These are phyloP conservation scores for Cinchona pubescens DNA, from an alignment of 257 asterid species.

Conservation along the genomic window DNA sequence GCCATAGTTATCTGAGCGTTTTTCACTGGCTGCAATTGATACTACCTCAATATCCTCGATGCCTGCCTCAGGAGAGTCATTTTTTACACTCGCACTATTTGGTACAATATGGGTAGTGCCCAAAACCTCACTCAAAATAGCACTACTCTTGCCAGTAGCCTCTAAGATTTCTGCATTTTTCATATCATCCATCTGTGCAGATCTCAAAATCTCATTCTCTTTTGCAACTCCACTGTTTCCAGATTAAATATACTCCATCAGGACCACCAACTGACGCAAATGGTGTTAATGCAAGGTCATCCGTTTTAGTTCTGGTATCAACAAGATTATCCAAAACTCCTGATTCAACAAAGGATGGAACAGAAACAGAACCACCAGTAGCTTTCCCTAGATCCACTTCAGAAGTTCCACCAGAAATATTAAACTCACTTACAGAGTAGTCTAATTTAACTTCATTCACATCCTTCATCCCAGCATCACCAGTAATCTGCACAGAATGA, in stretches of 20 bases:
- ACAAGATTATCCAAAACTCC: background rate
- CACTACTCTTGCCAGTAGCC: slow-evolving; percentile 12
- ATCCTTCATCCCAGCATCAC: slow-evolving; percentile 9
- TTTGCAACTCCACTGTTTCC: slow-evolving; percentile 3
- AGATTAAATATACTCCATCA: background rate
- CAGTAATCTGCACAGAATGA: background rate
- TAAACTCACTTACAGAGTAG: background rate
- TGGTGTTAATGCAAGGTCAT: background rate
- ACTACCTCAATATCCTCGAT: slow-evolving; percentile 18
- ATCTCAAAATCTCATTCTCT: slow-evolving; percentile 14
- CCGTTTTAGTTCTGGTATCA: background rate
- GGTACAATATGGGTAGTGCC: slow-evolving; percentile 4
- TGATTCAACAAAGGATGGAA: background rate
- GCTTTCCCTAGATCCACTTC: slow-evolving; percentile 2
- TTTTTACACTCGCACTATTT: slow-evolving; percentile 5
- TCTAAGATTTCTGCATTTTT: slow-evolving; percentile 7
- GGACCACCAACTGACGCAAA: background rate
- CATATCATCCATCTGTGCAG: slow-evolving; percentile 7
- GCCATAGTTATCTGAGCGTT: slow-evolving; percentile 10
- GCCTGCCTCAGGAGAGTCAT: background rate
- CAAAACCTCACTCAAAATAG: background rate
- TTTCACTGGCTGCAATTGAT: slow-evolving; percentile 7
- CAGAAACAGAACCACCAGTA: background rate
- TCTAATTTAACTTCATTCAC: slow-evolving; percentile 14
- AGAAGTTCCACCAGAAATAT: background rate